phyloP scores from a whole-genome alignment of 805 yeast species.

The Ogataea glucozyma region DNA sequence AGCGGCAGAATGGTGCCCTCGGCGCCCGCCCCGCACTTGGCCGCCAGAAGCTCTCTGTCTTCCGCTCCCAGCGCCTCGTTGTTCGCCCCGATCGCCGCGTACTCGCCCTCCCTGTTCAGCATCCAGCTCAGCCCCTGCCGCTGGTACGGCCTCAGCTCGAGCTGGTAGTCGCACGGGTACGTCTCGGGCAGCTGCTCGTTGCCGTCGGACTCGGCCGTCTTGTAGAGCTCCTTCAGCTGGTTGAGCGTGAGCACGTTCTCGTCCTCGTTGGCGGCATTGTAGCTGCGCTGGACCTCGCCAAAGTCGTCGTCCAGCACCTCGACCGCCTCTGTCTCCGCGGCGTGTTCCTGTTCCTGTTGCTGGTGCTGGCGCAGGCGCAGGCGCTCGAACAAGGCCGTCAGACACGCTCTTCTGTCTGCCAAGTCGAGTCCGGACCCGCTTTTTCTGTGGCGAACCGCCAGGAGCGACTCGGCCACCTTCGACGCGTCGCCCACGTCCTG shows the following conservation, averaged over 20 bases:
- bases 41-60: conserved; percentile 24
- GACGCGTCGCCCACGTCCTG: conserved; percentile 45
- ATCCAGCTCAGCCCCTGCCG: conserved; percentile 87
- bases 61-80: conserved; percentile 27
- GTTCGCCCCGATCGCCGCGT: conserved; percentile 41
- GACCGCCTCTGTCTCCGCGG: conserved; percentile 48
- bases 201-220: conserved; percentile 51
- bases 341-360: conserved; percentile 18
- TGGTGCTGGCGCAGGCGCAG: conserved; percentile 12
- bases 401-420: conserved; percentile 8
- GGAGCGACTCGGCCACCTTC: conserved; percentile 12
- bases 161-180: conserved; percentile 54
- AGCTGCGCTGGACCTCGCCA: conserved; percentile 18
- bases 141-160: conserved; percentile 74
- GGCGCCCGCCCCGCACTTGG: conserved; percentile 33
- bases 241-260: conserved; percentile 50
- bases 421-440: background rate
- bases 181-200: conserved; percentile 66
- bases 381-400: conserved; percentile 19
- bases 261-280: conserved; percentile 12
- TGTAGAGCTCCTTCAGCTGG: conserved; percentile 75
- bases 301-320: conserved; percentile 39
- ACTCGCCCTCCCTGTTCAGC: conserved; percentile 74
- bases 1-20: conserved; percentile 72
- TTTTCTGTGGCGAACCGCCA: conserved; percentile 2